Evolutionary conservation across 306 rosid species (phyloP), one percentile per base, ranked within the genome.

Genomic region (Amphicarpaea edgeworthii): DNA sequence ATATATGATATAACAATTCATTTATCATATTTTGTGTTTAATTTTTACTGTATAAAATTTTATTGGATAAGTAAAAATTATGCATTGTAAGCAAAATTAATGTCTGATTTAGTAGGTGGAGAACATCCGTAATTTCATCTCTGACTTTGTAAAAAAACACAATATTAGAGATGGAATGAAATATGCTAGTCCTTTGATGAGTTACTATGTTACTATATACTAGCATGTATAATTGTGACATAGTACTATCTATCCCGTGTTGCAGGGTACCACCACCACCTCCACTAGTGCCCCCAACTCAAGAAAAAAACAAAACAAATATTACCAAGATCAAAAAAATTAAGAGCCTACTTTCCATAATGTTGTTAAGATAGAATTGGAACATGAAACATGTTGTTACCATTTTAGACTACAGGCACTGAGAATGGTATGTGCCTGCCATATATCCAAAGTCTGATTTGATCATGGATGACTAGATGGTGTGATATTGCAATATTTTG

Each of bases 381-480:
- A 60, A 34, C 80, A 73, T 43, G 76, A 60, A 75, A 75, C 84
- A 75, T 75, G 84, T 55, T 83, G 79, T 66, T 80, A 54, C 83
- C 61, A 54, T 62, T 69, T 76, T 58, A 43, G 79, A 62, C 70
- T 23, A 64, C 37, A 37, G 0, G 45, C 68, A 54, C 20, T 45
- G 1, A 53, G 73, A 79, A 68, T 54, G 63, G 81, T 60, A 63
- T 62, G 75, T n/a, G 37, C 37, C 53, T 68, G 51, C 55, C 75
- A 77, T 37, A n/a, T n/a, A n/a, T n/a, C n/a, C 53, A 8, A 84
- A 59, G 17, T 51, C 59, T 38, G 30, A 77, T 62, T 59, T 81
- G 50, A 73, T n/a, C n/a, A 72, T 72, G 72, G 42, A 42, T 74
- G 30, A 38, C 0, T 32, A 40, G 61, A 61, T 41, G 57, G 57